These are phyloP conservation scores for Colletotrichum lupini DNA, from an alignment of 2,329 filamentous ascomycete genomes.

Conservation along the genomic window DNA sequence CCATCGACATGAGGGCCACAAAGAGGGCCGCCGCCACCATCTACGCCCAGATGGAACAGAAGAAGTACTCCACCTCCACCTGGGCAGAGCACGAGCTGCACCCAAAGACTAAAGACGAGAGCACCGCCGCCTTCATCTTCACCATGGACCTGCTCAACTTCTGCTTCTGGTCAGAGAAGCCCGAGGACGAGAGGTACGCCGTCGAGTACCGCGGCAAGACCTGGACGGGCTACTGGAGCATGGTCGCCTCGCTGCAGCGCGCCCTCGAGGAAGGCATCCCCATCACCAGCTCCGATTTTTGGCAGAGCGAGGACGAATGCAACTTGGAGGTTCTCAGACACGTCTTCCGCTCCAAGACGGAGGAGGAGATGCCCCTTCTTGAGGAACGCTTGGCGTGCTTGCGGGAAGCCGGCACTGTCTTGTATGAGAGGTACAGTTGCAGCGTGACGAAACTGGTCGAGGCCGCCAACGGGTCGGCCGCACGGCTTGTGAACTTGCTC, in stretches of 20 bases:
- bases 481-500: slow-evolving; percentile 85
- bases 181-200: slow-evolving; percentile 79
- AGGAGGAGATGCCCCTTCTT: slow-evolving; percentile 88
- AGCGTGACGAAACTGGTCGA: slow-evolving; percentile 79
- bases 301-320: slow-evolving; percentile 81
- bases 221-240: slow-evolving; percentile 96
- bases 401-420: slow-evolving; percentile 82
- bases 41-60: slow-evolving; percentile 83
- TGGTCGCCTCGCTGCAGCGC: slow-evolving; percentile 87
- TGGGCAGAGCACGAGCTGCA: slow-evolving; percentile 94
- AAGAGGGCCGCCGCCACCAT: slow-evolving; percentile 86
- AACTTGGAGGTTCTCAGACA: slow-evolving; percentile 78
- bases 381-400: slow-evolving; percentile 82
- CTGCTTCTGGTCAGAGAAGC: slow-evolving; percentile 88
- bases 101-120: slow-evolving; percentile 83
- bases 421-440: slow-evolving; percentile 81
- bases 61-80: slow-evolving; percentile 82
- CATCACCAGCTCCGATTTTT: slow-evolving; percentile 89
- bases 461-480: slow-evolving; percentile 82
- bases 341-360: slow-evolving; percentile 87
- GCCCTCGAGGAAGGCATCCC: slow-evolving; percentile 92
- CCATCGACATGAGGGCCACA: slow-evolving; percentile 83
- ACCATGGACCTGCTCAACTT: slow-evolving; percentile 98
- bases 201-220: slow-evolving; percentile 82
- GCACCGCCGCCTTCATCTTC: slow-evolving; percentile 91